These are phyloP conservation scores for Hypholoma sublateritium DNA, from an alignment of 768 basidiomycete species.

Conservation along the genomic window DNA sequence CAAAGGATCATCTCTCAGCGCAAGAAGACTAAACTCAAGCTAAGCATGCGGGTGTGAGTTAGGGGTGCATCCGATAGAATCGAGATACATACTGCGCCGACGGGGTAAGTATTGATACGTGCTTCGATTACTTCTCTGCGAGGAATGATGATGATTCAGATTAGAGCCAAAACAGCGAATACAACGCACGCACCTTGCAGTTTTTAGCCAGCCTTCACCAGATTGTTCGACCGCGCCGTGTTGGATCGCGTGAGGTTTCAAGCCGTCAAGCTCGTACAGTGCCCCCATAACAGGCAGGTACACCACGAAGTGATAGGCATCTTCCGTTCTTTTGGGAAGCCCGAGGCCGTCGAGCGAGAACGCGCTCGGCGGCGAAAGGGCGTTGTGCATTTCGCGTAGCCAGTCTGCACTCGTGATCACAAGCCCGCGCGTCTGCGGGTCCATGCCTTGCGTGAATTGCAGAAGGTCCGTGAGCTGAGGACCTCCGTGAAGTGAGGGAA, in stretches of 20 bases:
- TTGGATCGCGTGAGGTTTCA: slow-evolving; percentile 75
- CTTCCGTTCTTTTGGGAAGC: slow-evolving; percentile 62
- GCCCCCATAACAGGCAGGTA: slow-evolving; percentile 84
- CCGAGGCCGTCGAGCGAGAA: slow-evolving; percentile 86
- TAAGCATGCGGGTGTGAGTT: slow-evolving; percentile 27
- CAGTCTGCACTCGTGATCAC: slow-evolving; percentile 80
- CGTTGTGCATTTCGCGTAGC: slow-evolving; percentile 86
- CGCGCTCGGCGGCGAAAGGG: slow-evolving; percentile 86
- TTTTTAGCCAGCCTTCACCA: slow-evolving; percentile 82
- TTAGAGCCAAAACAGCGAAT: not conserved
- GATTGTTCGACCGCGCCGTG: slow-evolving; percentile 73
- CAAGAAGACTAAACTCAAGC: slow-evolving; percentile 93
- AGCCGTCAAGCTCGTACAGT: slow-evolving; percentile 92
- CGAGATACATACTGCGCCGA: slow-evolving; percentile 69
- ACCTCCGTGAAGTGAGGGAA: slow-evolving; percentile 62
- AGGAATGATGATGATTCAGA: slow-evolving; percentile 17
- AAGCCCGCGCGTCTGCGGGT: slow-evolving; percentile 80
- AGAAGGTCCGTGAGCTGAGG: slow-evolving; percentile 71
- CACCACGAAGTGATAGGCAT: slow-evolving; percentile 96
- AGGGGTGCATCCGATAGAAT: slow-evolving; percentile 12
- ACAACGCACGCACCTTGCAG: slow-evolving; percentile 59
- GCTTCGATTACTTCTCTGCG: slow-evolving; percentile 79
- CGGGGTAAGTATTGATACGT: slow-evolving; percentile 88
- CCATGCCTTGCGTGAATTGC: slow-evolving; percentile 83
- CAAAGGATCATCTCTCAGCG: slow-evolving; percentile 80